Conservation (phyloP, 2,329 filamentous ascomycete species). For the Ceratocystis colombiana region DNA sequence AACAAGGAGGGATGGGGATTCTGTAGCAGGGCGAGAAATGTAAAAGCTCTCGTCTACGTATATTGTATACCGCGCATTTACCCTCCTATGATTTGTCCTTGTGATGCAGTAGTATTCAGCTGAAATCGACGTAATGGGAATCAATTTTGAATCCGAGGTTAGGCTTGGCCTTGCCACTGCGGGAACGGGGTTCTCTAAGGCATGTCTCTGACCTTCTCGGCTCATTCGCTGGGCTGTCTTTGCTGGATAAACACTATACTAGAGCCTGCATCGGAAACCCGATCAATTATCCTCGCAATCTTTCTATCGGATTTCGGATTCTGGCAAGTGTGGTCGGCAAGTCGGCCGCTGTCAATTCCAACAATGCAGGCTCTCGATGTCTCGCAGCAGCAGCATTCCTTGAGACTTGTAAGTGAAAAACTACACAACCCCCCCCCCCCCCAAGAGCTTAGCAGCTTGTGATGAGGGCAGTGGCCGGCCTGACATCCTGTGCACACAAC, state of each 20-base stretch:
- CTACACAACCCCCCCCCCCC: not conserved
- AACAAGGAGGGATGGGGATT: not conserved
- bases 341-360: not conserved
- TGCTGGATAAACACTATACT: not conserved
- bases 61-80: not conserved
- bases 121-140: constrained; percentile 2
- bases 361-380: not conserved
- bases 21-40: not conserved
- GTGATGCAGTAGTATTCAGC: not conserved
- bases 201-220: not conserved
- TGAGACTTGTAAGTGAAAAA: not conserved
- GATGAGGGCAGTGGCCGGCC: not conserved
- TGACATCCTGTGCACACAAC: not conserved
- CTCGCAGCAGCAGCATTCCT: no score
- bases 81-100: not conserved
- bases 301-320: not conserved
- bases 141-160: not conserved
- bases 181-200: not conserved
- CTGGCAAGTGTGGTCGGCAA: not conserved
- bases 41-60: not conserved
- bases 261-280: not conserved
- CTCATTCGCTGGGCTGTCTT: not conserved
- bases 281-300: not conserved
- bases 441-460: not conserved
- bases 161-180: not conserved